These are phyloP conservation scores for Trichoderma koningii DNA, from an alignment of 2,329 filamentous ascomycete species.

Conservation along the genomic window DNA sequence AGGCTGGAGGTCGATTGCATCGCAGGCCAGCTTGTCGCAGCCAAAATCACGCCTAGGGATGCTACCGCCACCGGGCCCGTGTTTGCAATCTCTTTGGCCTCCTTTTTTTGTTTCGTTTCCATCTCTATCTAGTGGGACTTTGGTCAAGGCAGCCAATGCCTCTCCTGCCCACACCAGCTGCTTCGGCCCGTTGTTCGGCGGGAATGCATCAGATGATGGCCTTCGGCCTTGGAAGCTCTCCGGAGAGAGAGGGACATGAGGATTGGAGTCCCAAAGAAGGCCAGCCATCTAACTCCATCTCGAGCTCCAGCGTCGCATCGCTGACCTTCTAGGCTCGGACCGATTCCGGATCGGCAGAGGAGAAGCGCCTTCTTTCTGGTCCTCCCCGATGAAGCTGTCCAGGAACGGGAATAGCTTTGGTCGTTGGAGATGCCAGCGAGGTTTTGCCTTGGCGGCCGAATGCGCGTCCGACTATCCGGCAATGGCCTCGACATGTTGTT, in stretches of 20 bases:
- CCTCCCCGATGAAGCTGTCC: constrained; percentile 16
- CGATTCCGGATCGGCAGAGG: constrained; percentile 24
- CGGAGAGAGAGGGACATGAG: too few relatives aligned
- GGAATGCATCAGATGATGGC: constrained; percentile 23
- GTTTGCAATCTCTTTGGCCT: background rate
- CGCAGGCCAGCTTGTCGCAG: background rate
- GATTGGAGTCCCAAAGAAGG: background rate
- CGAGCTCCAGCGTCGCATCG: background rate
- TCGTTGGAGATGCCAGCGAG: background rate
- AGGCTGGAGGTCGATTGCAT: constrained; percentile 2
- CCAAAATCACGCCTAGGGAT: background rate
- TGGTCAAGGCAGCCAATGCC: background rate
- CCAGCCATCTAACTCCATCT: constrained; percentile 2
- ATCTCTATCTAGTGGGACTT: constrained; percentile 3
- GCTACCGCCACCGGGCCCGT: background rate
- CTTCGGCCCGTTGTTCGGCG: constrained; percentile 26
- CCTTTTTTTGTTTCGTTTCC: constrained; percentile 23
- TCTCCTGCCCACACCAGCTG: constrained; percentile 14
- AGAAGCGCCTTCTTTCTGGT: background rate
- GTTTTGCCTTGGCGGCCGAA: background rate
- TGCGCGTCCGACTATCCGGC: background rate
- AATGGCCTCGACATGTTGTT: background rate
- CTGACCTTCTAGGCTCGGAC: constrained; percentile 22
- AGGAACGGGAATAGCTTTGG: constrained; percentile 15
- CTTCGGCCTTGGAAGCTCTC: too few relatives aligned